Percentiles rank a stretch among this genome's conserved stretches.
These are phyloP conservation scores for Fusarium buharicum DNA, from an alignment of 2,329 filamentous ascomycete species.

Conservation along the genomic window DNA sequence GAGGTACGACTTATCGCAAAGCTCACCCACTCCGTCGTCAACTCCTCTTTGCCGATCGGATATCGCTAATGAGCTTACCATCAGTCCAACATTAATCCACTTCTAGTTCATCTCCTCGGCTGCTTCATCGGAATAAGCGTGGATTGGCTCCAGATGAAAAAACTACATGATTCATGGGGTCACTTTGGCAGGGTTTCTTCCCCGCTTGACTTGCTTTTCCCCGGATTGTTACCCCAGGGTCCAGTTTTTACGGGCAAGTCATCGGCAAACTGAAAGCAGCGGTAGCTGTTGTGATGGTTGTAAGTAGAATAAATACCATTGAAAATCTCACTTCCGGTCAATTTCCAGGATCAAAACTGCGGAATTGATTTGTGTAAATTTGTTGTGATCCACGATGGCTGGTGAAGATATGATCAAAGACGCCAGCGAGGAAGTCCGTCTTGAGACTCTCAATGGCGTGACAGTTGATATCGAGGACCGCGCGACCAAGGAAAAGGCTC, in stretches of 20 bases:
- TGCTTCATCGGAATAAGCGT: slow-evolving; percentile 2
- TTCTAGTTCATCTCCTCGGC: neutral
- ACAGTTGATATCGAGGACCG: slow-evolving; percentile 4
- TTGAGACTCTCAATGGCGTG: slow-evolving; percentile 4
- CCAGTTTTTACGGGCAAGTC: neutral
- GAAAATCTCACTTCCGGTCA: too few species aligned
- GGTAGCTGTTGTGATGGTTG: neutral
- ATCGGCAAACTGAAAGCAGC: neutral
- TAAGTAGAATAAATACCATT: slow-evolving; percentile 6
- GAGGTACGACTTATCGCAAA: neutral
- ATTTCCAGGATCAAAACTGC: too few species aligned
- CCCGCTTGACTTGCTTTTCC: slow-evolving; percentile 11
- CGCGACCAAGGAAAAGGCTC: slow-evolving; percentile 1
- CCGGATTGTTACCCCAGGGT: slow-evolving; percentile 1
- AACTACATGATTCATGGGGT: neutral
- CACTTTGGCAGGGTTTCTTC: slow-evolving; percentile 3
- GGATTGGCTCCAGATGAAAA: neutral
- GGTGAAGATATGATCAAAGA: slow-evolving; percentile 13
- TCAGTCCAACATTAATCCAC: neutral
- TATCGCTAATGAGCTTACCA: neutral
- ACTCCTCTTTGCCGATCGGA: slow-evolving; percentile 4
- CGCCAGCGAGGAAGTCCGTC: neutral
- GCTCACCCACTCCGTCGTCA: neutral
- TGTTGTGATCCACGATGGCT: neutral
- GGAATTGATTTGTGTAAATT: too few species aligned